phyloP scores from a whole-genome alignment of 805 yeast genomes.

The Candida krabiensis region DNA sequence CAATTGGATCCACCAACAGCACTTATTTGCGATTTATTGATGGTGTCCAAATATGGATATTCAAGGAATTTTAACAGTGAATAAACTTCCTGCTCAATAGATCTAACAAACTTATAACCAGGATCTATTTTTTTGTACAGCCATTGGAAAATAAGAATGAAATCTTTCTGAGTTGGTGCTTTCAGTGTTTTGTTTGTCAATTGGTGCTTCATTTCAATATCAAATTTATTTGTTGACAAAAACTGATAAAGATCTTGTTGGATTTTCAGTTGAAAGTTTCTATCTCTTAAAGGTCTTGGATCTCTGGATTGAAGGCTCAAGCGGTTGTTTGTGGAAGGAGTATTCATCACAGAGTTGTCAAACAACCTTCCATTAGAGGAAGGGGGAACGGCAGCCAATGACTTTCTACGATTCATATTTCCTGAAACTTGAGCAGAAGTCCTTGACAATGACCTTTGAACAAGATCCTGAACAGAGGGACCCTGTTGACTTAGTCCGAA shows the following conservation, averaged over 20 bases:
- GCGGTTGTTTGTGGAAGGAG: slow-evolving; percentile 15
- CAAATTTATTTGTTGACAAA: slow-evolving; percentile 63
- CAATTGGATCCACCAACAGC: slow-evolving; percentile 92
- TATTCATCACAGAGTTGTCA: slow-evolving; percentile 20
- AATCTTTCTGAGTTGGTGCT: slow-evolving; percentile 86
- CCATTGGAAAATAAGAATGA: slow-evolving; percentile 76
- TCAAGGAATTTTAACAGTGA: slow-evolving; percentile 60
- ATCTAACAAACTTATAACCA: slow-evolving; percentile 62
- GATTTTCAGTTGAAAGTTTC: slow-evolving; percentile 60
- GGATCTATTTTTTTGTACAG: slow-evolving; percentile 78
- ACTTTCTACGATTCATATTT: slow-evolving; percentile 15
- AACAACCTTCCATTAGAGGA: slow-evolving; percentile 23
- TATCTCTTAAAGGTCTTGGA: slow-evolving; percentile 78
- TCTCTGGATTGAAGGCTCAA: slow-evolving; percentile 39
- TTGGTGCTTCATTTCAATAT: slow-evolving; percentile 70
- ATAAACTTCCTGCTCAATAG: slow-evolving; percentile 76
- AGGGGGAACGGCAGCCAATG: slow-evolving; percentile 15
- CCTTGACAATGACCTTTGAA: slow-evolving; percentile 29
- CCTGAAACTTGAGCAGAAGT: slow-evolving; percentile 16
- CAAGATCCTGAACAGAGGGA: slow-evolving; percentile 26
- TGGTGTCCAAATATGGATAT: slow-evolving; percentile 79
- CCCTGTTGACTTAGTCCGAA: slow-evolving; percentile 21
- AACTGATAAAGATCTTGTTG: slow-evolving; percentile 70
- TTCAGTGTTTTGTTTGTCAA: slow-evolving; percentile 62
- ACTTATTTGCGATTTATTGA: slow-evolving; percentile 80